Evolutionary conservation across 352 stramenopile species (phyloP).

Genomic region (Phytophthora tubulina): DNA sequence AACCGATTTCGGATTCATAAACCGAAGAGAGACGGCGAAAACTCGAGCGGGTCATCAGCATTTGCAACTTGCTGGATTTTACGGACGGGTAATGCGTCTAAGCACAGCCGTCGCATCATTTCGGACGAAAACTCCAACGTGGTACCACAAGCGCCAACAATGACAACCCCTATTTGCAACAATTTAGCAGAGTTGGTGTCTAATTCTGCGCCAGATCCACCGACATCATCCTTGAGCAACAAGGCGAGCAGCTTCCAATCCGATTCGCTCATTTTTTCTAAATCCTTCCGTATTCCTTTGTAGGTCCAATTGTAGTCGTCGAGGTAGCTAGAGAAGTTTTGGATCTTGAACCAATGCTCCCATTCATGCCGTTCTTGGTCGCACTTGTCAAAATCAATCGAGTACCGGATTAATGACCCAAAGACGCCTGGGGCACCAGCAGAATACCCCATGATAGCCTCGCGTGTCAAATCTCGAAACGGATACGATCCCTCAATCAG

Average conservation of each 20-base stretch:
- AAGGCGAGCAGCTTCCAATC: constrained; percentile 5
- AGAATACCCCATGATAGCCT: constrained; percentile 29
- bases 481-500: constrained; percentile 21
- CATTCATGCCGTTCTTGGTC: constrained; percentile 11
- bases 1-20: constrained; percentile 14
- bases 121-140: constrained; percentile 27
- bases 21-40: constrained; percentile 6
- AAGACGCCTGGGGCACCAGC: constrained; percentile 33
- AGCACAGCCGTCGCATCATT: constrained; percentile 29
- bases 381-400: constrained; percentile 24
- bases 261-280: neutral
- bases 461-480: constrained; percentile 28
- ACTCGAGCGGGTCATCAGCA: constrained; percentile 3
- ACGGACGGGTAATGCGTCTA: constrained; percentile 26
- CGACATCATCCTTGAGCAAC: constrained; percentile 2
- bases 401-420: constrained; percentile 32
- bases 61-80: constrained; percentile 24
- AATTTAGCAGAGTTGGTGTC: neutral
- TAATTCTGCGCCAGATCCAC: constrained; percentile 1
- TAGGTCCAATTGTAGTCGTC: neutral
- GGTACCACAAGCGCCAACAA: neutral
- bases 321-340: neutral
- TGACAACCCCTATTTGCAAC: constrained; percentile 11
- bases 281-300: neutral
- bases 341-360: constrained; percentile 16